Evolutionary conservation across 805 yeast species (phyloP), one percentile per base, ranked within the genome.

Genomic region (Cyberlindnera suaveolens): DNA sequence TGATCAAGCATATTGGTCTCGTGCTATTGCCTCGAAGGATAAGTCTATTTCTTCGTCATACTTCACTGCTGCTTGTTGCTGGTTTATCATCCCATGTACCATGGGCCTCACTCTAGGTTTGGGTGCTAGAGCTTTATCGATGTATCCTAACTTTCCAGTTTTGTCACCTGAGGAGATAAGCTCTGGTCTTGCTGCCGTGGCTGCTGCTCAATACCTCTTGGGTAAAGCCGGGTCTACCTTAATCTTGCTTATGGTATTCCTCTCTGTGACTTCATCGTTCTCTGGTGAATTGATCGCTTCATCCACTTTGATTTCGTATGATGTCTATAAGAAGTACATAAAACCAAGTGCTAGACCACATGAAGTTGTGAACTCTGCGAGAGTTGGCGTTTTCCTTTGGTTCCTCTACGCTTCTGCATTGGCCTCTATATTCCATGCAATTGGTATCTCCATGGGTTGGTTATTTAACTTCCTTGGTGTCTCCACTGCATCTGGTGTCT

Each of bases 141-240:
- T 47, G 2, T 53, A 54, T 32, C 62, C 67, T 3, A 64, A 51
- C 8, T 68, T 64, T 41, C 58, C 64, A 41, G 57, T 71, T 0
- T 65, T 67, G 51, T 70, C 73, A 7, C 39, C 52, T 19, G 47
- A 35, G 27, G 66, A 74, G 47, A 60, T 68, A 6, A 43, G 19
- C 35, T 39, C 42, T 19, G 75, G 75, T 44, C 66, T 74, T 19
- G 61, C 66, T 33, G 64, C 69, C 3, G 75, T 71, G 20, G 58
- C 72, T 35, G 63, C 71, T 6, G 66, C 71, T 14, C 57, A 63
- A 18, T 64, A 63, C 46, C 58, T 71, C 5, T 46, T 71, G 31
- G 76, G 75, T n/a, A 63, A 58, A 38, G 64, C 65, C 16, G 76
- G 76, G 5, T 67, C 72, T 5, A 65, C 60, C 3, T 59, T 68